Evolutionary conservation across 2,329 filamentous ascomycete genomes (phyloP).

Genomic region (Elsinoe batatas): DNA sequence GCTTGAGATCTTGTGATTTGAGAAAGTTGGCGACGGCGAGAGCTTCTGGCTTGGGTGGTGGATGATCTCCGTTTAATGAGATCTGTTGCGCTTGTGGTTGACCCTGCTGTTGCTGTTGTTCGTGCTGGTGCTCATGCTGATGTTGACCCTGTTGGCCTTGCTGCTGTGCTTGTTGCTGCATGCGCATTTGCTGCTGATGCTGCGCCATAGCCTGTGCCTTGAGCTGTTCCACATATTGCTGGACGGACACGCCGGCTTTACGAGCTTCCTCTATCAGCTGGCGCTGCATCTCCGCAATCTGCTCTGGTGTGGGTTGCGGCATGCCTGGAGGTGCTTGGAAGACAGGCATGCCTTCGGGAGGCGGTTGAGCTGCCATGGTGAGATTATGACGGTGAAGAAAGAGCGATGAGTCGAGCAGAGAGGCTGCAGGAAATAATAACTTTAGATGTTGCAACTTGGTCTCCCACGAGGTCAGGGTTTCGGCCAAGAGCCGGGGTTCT

Average conservation of each 20-base stretch:
- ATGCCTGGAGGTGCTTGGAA: slow-evolving; percentile 23
- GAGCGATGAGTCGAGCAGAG: neutral
- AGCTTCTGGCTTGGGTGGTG: slow-evolving; percentile 79
- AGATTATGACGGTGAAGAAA: neutral
- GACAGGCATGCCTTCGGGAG: slow-evolving; percentile 3
- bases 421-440: neutral
- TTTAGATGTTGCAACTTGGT: slow-evolving; percentile 10
- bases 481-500: neutral
- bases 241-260: slow-evolving; percentile 74
- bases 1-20: slow-evolving; percentile 73
- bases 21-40: slow-evolving; percentile 85
- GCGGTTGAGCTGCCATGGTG: slow-evolving; percentile 5
- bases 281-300: slow-evolving; percentile 74
- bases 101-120: slow-evolving; percentile 25
- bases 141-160: neutral
- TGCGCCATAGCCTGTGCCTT: slow-evolving; percentile 47
- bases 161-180: slow-evolving; percentile 28
- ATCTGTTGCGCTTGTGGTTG: slow-evolving; percentile 55
- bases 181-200: slow-evolving; percentile 42
- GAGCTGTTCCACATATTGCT: slow-evolving; percentile 60
- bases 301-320: slow-evolving; percentile 63
- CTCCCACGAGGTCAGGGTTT: slow-evolving; percentile 4
- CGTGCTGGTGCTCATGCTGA: slow-evolving; percentile 15
- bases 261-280: slow-evolving; percentile 74
- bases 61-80: slow-evolving; percentile 30